Conservation (phyloP, 768 basidiomycete genomes). For the Sutorius australiensis region DNA sequence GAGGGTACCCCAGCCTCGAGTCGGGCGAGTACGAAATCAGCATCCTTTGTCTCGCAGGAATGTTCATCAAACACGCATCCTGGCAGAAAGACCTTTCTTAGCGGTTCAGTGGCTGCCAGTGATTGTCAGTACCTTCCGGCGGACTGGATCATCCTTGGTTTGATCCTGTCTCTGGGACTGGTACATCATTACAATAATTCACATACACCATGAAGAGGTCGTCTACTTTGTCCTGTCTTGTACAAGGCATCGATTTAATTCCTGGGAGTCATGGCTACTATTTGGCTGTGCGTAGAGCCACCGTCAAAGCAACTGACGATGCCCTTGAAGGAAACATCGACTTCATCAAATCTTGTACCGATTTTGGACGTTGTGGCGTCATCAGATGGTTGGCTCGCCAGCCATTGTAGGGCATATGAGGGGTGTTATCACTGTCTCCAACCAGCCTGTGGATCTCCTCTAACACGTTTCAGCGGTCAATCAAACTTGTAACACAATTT, state of each 20-base stretch:
- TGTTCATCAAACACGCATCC: background rate
- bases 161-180: slow-evolving; percentile 11
- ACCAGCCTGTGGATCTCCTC: background rate
- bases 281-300: slow-evolving; percentile 6
- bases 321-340: slow-evolving; percentile 7
- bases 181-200: slow-evolving; percentile 7
- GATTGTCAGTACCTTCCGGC: slow-evolving; percentile 7
- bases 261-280: slow-evolving; percentile 11
- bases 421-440: slow-evolving; percentile 3
- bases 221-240: background rate
- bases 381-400: slow-evolving; percentile 1
- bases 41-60: slow-evolving; percentile 11
- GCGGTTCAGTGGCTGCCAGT: background rate
- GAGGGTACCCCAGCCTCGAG: slow-evolving; percentile 7
- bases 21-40: slow-evolving; percentile 3
- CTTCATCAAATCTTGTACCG: slow-evolving; percentile 2
- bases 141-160: slow-evolving; percentile 5
- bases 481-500: slow-evolving; percentile 6
- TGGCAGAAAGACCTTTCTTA: background rate
- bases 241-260: slow-evolving; percentile 3
- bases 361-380: slow-evolving; percentile 3
- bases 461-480: background rate
- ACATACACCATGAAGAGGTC: slow-evolving; percentile 13
- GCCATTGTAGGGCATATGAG: background rate
- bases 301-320: background rate